phyloP scores from a whole-genome alignment of 139 green algal genomes.

The Closterium sp. region DNA sequence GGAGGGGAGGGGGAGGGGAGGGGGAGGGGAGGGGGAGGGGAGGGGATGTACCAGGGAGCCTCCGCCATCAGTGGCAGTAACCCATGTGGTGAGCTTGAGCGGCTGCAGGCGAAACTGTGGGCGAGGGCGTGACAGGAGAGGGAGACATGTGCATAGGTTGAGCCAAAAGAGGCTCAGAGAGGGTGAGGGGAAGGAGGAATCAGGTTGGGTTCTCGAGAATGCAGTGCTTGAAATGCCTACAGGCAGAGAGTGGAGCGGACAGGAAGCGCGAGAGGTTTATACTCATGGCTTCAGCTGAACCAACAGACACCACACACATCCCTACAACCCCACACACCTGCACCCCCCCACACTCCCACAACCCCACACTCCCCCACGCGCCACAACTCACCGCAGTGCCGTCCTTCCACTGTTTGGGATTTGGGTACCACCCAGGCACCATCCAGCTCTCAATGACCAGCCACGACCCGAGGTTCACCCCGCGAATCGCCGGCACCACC shows the following conservation, averaged over 20 bases:
- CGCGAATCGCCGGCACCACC: constrained; percentile 11
- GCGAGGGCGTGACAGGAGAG: neutral
- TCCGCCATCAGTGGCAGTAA: neutral
- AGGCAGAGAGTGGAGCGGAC: neutral
- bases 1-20: neutral
- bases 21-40: neutral
- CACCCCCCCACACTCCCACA: neutral
- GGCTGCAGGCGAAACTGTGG: neutral
- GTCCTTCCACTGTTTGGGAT: constrained; percentile 7
- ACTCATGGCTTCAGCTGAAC: too few relatives aligned
- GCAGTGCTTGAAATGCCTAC: neutral
- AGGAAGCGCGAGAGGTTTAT: too few relatives aligned
- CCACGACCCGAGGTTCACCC: constrained; percentile 11
- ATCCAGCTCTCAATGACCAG: constrained; percentile 28
- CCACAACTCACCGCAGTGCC: neutral
- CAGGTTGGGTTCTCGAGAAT: neutral
- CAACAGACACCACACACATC: neutral
- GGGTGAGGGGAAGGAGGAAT: too few relatives aligned
- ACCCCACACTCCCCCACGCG: too few relatives aligned
- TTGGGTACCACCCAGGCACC: constrained; percentile 4
- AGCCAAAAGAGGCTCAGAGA: too few relatives aligned
- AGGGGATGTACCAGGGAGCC: neutral
- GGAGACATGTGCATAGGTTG: neutral
- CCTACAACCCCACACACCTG: neutral
- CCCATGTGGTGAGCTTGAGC: neutral